These are phyloP conservation scores for Lindgomyces ingoldianus DNA, from an alignment of 495 filamentous ascomycete species.

Conservation along the genomic window DNA sequence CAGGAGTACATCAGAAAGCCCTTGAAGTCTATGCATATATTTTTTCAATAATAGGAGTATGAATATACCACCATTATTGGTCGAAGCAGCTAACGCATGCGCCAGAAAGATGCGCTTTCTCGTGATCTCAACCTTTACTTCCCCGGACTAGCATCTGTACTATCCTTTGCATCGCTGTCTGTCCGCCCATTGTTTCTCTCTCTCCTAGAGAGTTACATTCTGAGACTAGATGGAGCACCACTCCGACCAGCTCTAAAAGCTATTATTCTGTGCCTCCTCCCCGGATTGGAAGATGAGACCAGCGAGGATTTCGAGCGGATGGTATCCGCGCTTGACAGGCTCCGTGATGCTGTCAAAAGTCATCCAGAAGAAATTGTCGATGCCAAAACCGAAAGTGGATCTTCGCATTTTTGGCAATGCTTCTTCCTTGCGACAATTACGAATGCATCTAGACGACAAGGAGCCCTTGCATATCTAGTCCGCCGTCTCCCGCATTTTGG, in stretches of 20 bases:
- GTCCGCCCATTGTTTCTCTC: slow-evolving; percentile 81
- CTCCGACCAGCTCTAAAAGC: slow-evolving; percentile 87
- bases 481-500: slow-evolving; percentile 77
- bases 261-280: slow-evolving; percentile 79
- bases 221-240: slow-evolving; percentile 65
- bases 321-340: slow-evolving; percentile 70
- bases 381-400: slow-evolving; percentile 59
- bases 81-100: slow-evolving; percentile 37
- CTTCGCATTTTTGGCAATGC: slow-evolving; percentile 97
- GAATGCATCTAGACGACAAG: slow-evolving; percentile 76
- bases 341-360: slow-evolving; percentile 63
- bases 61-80: slow-evolving; percentile 41
- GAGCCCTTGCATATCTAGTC: slow-evolving; percentile 80
- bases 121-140: slow-evolving; percentile 83
- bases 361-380: slow-evolving; percentile 34
- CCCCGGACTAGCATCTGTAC: slow-evolving; percentile 80
- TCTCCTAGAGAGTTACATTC: slow-evolving; percentile 77
- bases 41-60: slow-evolving; percentile 71
- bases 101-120: slow-evolving; percentile 68
- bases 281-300: slow-evolving; percentile 91
- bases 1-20: slow-evolving; percentile 97
- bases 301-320: slow-evolving; percentile 96
- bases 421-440: slow-evolving; percentile 93
- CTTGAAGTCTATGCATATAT: slow-evolving; percentile 91
- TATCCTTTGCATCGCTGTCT: slow-evolving; percentile 90